phyloP scores from a whole-genome alignment of 768 basidiomycete species.

The Russula emetica region DNA sequence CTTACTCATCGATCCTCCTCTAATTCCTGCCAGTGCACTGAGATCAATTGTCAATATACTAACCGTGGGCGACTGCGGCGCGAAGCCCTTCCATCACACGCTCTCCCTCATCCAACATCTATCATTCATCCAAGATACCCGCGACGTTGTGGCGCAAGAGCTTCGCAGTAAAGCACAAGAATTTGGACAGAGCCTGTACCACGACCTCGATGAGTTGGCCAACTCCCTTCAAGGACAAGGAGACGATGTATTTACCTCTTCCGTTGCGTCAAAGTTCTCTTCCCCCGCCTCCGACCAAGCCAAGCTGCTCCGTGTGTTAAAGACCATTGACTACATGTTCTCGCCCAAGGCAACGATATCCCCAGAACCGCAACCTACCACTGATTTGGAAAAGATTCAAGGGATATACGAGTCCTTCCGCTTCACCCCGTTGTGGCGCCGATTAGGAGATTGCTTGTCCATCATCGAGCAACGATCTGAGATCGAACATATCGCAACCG shows the following conservation, averaged over 20 bases:
- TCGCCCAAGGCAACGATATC: conserved; percentile 50
- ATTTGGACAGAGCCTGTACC: conserved; percentile 69
- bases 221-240: conserved; percentile 53
- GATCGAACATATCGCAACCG: conserved; percentile 84
- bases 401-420: conserved; percentile 88
- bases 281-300: conserved; percentile 92
- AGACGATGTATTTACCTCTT: conserved; percentile 54
- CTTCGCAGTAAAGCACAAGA: conserved; percentile 82
- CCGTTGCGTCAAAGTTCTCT: conserved; percentile 85
- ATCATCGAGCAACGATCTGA: conserved; percentile 76
- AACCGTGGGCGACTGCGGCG: conserved; percentile 95
- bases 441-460: conserved; percentile 83
- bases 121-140: conserved; percentile 81
- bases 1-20: conserved; percentile 71
- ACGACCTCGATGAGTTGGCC: conserved; percentile 75
- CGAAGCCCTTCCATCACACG: conserved; percentile 92
- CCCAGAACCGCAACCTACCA: conserved; percentile 38
- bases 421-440: conserved; percentile 83
- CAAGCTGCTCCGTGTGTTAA: conserved; percentile 91
- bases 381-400: conserved; percentile 78
- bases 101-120: conserved; percentile 89
- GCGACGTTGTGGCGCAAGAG: conserved; percentile 86
- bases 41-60: conserved; percentile 94
- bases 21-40: conserved; percentile 79
- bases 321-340: conserved; percentile 97